Conservation (phyloP, 495 filamentous ascomycete species). For the Endocarpon pusillum region DNA sequence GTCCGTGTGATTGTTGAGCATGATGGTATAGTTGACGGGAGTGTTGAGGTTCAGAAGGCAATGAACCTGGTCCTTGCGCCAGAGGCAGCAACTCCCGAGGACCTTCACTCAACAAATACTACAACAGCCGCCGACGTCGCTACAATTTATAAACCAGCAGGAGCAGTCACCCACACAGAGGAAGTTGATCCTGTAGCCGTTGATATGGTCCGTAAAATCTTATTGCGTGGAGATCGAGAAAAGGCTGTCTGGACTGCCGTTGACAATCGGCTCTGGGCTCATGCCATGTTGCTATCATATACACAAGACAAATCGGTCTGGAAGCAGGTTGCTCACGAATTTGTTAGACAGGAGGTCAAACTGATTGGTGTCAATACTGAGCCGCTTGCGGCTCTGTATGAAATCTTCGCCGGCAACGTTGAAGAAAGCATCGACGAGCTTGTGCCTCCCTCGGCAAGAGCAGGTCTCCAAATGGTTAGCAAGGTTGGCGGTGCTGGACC, state of each 20-base stretch:
- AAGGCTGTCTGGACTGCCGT: slow-evolving; percentile 88
- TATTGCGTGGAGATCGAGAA: slow-evolving; percentile 69
- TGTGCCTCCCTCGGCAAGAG: slow-evolving; percentile 83
- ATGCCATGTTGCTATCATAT: slow-evolving; percentile 82
- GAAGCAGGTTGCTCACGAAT: slow-evolving; percentile 87
- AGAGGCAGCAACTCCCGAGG: slow-evolving; percentile 24
- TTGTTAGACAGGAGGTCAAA: slow-evolving; percentile 82
- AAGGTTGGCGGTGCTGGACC: slow-evolving; percentile 41
- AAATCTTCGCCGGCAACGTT: slow-evolving; percentile 80
- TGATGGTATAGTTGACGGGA: slow-evolving; percentile 71
- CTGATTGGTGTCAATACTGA: slow-evolving; percentile 57
- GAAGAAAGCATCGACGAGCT: slow-evolving; percentile 93
- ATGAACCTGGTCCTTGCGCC: slow-evolving; percentile 61
- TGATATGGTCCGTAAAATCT: slow-evolving; percentile 47
- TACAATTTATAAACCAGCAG: slow-evolving; percentile 15
- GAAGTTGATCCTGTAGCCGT: slow-evolving; percentile 47
- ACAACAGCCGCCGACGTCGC: slow-evolving; percentile 11
- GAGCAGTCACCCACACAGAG: slow-evolving; percentile 31
- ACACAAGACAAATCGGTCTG: slow-evolving; percentile 53
- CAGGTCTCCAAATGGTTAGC: slow-evolving; percentile 78
- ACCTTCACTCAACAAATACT: slow-evolving; percentile 12
- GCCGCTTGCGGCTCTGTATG: slow-evolving; percentile 77
- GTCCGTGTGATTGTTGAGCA: slow-evolving; percentile 64
- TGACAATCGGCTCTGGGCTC: slow-evolving; percentile 89
- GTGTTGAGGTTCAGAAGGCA: slow-evolving; percentile 49